These are phyloP conservation scores for Aspergillaceae sp. DNA, from an alignment of 2,329 filamentous ascomycete genomes.

Conservation along the genomic window DNA sequence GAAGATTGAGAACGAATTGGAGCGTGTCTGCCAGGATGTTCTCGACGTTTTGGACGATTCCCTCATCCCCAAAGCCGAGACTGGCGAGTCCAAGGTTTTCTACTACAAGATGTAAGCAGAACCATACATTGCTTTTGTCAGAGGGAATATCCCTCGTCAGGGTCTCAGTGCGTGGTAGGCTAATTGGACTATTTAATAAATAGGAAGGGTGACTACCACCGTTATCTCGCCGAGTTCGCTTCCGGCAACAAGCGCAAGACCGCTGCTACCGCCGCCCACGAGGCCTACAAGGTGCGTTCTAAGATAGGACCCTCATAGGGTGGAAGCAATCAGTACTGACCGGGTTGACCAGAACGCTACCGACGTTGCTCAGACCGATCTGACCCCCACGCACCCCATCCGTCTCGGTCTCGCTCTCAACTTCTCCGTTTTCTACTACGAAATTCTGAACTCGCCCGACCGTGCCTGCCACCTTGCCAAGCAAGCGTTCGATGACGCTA, in stretches of 20 bases:
- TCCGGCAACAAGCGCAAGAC: slow-evolving; percentile 91
- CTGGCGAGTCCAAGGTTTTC: slow-evolving; percentile 98
- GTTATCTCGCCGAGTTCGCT: slow-evolving; percentile 95
- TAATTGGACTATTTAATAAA: slow-evolving; percentile 37
- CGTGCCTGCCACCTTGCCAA: slow-evolving; percentile 97
- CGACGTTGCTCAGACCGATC: slow-evolving; percentile 95
- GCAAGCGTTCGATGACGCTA: slow-evolving; percentile 97
- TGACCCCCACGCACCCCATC: slow-evolving; percentile 95
- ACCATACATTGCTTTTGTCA: slow-evolving; percentile 52
- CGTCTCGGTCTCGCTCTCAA: slow-evolving; percentile 94
- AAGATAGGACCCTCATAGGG: neutral
- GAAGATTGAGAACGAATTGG: slow-evolving; percentile 96
- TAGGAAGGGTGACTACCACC: slow-evolving; percentile 99
- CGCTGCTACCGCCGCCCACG: slow-evolving; percentile 86
- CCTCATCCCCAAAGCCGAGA: slow-evolving; percentile 90
- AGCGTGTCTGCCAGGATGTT: slow-evolving; percentile 97
- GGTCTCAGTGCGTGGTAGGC: too few relatives aligned
- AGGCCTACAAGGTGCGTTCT: slow-evolving; percentile 85
- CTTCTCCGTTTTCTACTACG: slow-evolving; percentile 99
- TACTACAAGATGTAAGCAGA: slow-evolving; percentile 99
- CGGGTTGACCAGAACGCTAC: slow-evolving; percentile 67
- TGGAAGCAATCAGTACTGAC: slow-evolving; percentile 1
- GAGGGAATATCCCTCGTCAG: too few relatives aligned
- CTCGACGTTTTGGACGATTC: slow-evolving; percentile 88
- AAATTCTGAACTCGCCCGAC: slow-evolving; percentile 97